Base-by-base conservation (phyloP, 225 moss, liverwort and hornwort species). In the Polytrichum commune region DNA sequence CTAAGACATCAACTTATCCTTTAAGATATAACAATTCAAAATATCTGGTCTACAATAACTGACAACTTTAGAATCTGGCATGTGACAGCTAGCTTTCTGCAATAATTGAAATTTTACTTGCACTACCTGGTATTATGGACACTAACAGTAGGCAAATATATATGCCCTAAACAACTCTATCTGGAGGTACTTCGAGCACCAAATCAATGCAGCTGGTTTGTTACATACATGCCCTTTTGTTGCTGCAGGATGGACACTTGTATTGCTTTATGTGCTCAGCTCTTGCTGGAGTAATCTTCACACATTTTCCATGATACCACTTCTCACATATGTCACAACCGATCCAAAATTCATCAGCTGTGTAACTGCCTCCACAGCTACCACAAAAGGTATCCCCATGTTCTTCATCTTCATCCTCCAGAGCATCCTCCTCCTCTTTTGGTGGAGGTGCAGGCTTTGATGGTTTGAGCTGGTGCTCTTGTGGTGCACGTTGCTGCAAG, bases 171-270 rank as follows among this genome's bases (percentile, higher is more conserved):
- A 67, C 35, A 22, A 68, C 28, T 75, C 61, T 75, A 68, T 46
- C 8, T 33, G 33, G 13, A 22, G 4, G 46, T 54, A 56, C 28
- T 35, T 13, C 53, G 62, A 25, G n/a, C 18, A 75, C 26, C n/a
- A 63, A 8, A 13, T 53, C 23, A 61, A 33, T 68, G 19, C 67
- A 22, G 67, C 53, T 27, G 29, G 68, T 68, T 18, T 61, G 25
- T 58, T 55, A 72, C 72, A 28, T 72, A 72, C 72, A 54, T 6
- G 72, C 63, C 28, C 72, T 72, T 72, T 72, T 72, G 16, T 64
- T 72, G 72, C 53, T 74, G 74, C 74, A 74, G 29, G 74, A 66
- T 35, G 74, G 74, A 64, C 74, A 74, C 38, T 67, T 74, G 74
- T 74, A 74, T 60, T 74, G 74, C 64, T 72, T 72, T 22, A 72